A percentile compares a stretch with the other conserved stretches of the same genome.
These are phyloP conservation scores for Trichophaea hybrida DNA, from an alignment of 2,329 filamentous ascomycete genomes.

Conservation along the genomic window DNA sequence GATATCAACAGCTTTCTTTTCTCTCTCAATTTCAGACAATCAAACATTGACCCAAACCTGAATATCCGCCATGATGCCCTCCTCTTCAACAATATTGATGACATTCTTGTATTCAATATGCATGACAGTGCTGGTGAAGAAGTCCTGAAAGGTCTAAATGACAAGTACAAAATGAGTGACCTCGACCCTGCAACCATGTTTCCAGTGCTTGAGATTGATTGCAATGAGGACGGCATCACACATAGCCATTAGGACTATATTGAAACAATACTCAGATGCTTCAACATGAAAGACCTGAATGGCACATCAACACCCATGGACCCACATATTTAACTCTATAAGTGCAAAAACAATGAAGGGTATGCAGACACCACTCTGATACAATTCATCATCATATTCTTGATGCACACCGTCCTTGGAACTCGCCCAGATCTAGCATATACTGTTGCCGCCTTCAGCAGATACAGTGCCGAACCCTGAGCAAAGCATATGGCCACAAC, in stretches of 20 bases:
- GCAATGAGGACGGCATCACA: neutral
- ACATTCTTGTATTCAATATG: neutral
- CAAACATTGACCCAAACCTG: neutral
- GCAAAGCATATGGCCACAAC: too few relatives aligned
- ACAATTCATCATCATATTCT: too few relatives aligned
- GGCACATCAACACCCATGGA: too few relatives aligned
- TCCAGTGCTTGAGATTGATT: neutral
- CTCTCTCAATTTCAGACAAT: neutral
- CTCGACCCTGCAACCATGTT: neutral
- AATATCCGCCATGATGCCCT: neutral
- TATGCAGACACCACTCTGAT: too few relatives aligned
- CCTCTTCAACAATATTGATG: neutral
- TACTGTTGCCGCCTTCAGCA: too few relatives aligned
- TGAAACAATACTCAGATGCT: neutral
- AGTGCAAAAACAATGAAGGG: too few relatives aligned
- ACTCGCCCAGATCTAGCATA: too few relatives aligned
- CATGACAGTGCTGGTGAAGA: neutral
- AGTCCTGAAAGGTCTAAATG: neutral
- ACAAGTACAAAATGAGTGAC: neutral
- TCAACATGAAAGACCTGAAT: neutral
- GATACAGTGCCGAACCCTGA: too few relatives aligned
- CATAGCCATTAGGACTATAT: neutral
- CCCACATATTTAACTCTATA: too few relatives aligned
- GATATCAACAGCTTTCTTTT: conserved; percentile 4
- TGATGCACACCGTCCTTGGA: too few relatives aligned